A percentile compares a stretch with the other conserved stretches of the same genome.
phyloP scores from a whole-genome alignment of 1,139 yeast species.

The Taphrina communis region DNA sequence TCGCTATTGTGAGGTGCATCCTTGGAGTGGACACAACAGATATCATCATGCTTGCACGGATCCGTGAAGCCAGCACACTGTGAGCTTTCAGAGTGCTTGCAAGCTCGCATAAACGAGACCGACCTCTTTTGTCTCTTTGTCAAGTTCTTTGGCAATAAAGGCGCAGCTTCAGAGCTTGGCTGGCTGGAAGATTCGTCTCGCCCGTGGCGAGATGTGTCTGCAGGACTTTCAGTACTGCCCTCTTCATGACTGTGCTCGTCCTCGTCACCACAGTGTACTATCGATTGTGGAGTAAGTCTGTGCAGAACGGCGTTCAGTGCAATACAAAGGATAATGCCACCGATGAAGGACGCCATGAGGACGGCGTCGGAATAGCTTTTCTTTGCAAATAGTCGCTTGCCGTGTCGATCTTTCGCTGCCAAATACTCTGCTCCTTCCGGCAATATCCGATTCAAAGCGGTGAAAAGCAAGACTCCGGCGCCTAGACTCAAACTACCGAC shows the following conservation, averaged over 20 bases:
- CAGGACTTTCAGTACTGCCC: not conserved
- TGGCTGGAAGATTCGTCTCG: conserved; percentile 10
- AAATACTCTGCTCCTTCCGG: conserved; percentile 61
- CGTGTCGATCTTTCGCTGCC: conserved; percentile 47
- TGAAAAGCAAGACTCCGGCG: conserved; percentile 63
- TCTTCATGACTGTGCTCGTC: conserved; percentile 2
- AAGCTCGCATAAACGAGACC: conserved; percentile 5
- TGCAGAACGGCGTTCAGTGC: conserved; percentile 64
- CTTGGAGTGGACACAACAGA: conserved; percentile 19
- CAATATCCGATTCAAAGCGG: conserved; percentile 66
- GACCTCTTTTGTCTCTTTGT: conserved; percentile 19
- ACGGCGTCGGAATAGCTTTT: conserved; percentile 4
- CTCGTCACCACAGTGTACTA: conserved; percentile 39
- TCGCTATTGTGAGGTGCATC: conserved; percentile 3
- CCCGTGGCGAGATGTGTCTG: not conserved
- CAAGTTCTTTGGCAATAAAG: not conserved
- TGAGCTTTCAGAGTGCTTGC: conserved; percentile 22
- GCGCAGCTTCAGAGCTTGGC: conserved; percentile 10
- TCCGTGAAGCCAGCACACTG: conserved; percentile 35
- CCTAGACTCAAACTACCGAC: conserved; percentile 66
- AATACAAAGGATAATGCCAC: conserved; percentile 63
- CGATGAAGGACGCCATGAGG: conserved; percentile 50
- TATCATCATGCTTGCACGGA: conserved; percentile 19
- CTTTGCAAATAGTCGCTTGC: conserved; percentile 47
- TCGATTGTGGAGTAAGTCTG: conserved; percentile 42